These are phyloP conservation scores for Hypomontagnella submonticulosa DNA, from an alignment of 495 filamentous ascomycete genomes.

Conservation along the genomic window DNA sequence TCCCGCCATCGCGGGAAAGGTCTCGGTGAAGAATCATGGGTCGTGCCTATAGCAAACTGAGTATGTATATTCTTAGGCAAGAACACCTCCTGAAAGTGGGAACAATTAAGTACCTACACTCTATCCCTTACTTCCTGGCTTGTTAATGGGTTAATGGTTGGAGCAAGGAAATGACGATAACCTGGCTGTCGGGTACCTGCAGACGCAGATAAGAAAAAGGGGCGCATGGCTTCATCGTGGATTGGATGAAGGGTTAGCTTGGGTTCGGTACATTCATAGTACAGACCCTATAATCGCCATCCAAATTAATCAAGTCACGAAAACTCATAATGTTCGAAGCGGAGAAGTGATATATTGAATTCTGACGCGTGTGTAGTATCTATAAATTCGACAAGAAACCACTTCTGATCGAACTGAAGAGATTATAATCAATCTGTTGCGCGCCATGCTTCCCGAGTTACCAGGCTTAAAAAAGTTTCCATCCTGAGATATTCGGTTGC, in stretches of 20 bases:
- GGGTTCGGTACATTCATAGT: background rate
- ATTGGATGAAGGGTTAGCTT: background rate
- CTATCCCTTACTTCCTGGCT: too few species aligned
- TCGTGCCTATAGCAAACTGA: background rate
- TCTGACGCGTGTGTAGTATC: constrained; percentile 38
- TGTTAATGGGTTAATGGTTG: too few species aligned
- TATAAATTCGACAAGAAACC: constrained; percentile 44
- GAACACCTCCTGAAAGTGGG: too few species aligned
- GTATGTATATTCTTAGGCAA: background rate
- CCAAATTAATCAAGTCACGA: too few species aligned
- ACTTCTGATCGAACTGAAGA: constrained; percentile 33
- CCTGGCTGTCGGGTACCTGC: constrained; percentile 28
- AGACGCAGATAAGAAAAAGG: constrained; percentile 19
- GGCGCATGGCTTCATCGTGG: background rate
- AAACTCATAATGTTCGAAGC: background rate
- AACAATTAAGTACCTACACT: too few species aligned
- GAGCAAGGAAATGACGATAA: background rate
- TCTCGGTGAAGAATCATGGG: constrained; percentile 5
- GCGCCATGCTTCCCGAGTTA: constrained; percentile 38
- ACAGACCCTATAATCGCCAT: too few species aligned
- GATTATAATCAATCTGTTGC: constrained; percentile 47
- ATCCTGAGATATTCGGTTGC: constrained; percentile 36
- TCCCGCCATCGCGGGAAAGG: background rate
- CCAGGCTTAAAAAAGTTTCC: constrained; percentile 35
- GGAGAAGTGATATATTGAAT: constrained; percentile 48